Evolutionary conservation across 2,329 filamentous ascomycete species (phyloP), one percentile per base, ranked within the genome.

Genomic region (Colletotrichum camelliae): DNA sequence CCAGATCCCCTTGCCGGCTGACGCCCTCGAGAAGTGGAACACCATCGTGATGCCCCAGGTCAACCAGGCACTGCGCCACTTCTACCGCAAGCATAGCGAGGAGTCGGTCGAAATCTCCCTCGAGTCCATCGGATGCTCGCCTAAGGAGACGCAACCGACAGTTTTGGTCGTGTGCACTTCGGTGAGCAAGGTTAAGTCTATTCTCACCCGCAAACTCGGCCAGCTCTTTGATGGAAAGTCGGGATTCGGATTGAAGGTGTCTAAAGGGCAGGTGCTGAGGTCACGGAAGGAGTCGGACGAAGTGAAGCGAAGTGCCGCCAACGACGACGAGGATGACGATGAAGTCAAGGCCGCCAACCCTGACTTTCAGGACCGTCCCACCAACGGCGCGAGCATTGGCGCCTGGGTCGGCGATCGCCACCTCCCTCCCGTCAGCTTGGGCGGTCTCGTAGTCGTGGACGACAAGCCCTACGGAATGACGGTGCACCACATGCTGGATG

Each of bases 401-500:
- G 96, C 96, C 1, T 98, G 95, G 88, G 93, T 95, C 67, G 94
- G 94, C 73, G 92, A 96, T 78, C 93, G 94, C 60, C 96, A 98
- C 81, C 88, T 98, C 4, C 96, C 96, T 7, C 95, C 96, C 3
- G 96, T 98, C 4, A 97, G 95, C 37, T 96, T 98, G 79, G 96
- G 96, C 15, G 96, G 96, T 10, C 89, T 98, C 5, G 92, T 98
- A 55, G 87, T 97, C 37, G 92, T 98, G 2, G 96, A 98, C 81
- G 92, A 94, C 71, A 93, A 94, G 82, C 92, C 95, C 0, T 97
- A 96, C 80, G 96, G 96, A 15, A 97, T 98, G 95, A 98, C 95
- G 27, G 96, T 98, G 0, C 96, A 98, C 81, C 96, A 98, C 83
- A 96, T 98, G 92, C 91, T 98, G 4, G 96, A 98, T 87, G 91